Evolutionary conservation across 2,329 filamentous ascomycete species (phyloP).

Genomic region (Fusarium scirpi): DNA sequence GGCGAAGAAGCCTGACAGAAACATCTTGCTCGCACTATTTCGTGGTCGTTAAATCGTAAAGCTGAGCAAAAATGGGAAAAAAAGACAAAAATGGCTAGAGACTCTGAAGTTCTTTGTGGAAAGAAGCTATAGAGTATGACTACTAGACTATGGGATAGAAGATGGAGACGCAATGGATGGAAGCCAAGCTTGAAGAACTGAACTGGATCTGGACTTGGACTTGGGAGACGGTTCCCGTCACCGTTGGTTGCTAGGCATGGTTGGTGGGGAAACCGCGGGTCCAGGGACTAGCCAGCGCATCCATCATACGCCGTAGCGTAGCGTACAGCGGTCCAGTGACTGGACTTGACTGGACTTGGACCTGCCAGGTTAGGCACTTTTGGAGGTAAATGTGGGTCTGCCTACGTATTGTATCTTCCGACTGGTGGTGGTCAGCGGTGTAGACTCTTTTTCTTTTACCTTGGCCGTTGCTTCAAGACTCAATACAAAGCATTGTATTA

Average conservation of each 20-base stretch:
- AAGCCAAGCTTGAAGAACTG: conserved; percentile 21
- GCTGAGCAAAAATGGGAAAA: background rate
- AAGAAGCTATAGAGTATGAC: conserved; percentile 12
- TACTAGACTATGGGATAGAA: background rate
- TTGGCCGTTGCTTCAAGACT: background rate
- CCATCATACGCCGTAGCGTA: conserved; percentile 20
- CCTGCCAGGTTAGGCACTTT: conserved; percentile 31
- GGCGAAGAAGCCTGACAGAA: conserved; percentile 15
- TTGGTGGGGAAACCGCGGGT: conserved; percentile 40
- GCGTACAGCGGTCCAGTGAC: background rate
- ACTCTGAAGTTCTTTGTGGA: conserved; percentile 5
- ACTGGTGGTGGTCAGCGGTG: conserved; percentile 22
- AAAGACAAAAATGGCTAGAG: background rate
- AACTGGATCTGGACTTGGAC: background rate
- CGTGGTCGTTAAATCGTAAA: conserved; percentile 7
- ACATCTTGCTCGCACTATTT: conserved; percentile 20
- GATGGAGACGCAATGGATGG: conserved; percentile 10
- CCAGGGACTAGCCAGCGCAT: conserved; percentile 28
- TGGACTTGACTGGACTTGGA: conserved; percentile 6
- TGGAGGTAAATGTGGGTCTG: conserved; percentile 7
- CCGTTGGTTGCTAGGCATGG: conserved; percentile 33
- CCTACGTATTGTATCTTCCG: conserved; percentile 10
- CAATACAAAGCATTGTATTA: conserved; percentile 15
- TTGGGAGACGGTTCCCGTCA: conserved; percentile 17
- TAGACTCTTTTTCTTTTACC: background rate